Base-by-base conservation (phyloP, 2,329 filamentous ascomycete species). In the Penicillium sp. region DNA sequence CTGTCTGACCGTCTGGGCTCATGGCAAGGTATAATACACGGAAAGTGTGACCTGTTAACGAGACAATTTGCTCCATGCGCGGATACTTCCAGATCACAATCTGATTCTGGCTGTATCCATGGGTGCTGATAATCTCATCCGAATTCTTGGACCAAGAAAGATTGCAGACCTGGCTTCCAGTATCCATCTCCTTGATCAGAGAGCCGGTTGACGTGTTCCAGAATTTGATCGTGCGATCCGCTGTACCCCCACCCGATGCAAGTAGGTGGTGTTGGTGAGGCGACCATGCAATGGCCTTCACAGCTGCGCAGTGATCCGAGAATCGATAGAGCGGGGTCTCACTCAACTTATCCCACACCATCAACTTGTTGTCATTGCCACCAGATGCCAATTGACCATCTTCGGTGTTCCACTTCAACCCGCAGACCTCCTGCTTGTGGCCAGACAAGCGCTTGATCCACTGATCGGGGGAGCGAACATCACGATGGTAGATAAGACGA, bases 31-130 rank as follows among this genome's bases (percentile, higher is more conserved):
- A 99, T 3, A 99, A 82, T 13, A 99, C 95, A 69, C 95, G 89
- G 76, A 96, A 98, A 1, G 95, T 99, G 74, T 99, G 95, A 0
- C 95, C 95, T 0, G 95, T 99, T 46, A 99, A 81, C 65, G 91
- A 96, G 42, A 92, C 93, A 9, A 99, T 92, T 73, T 98, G 95
- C 49, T 92, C 92, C 95, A 99, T 98, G 65, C 89, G 93, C 1
- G 95, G 95, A 71, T 99, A 99, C 72, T 99, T 99, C 95, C 95
- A 99, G 54, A 99, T 92, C 37, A 98, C 93, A 67, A 99, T 97
- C 75, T 98, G 95, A 73, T 99, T 97, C 72, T 99, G 95, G 66
- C 89, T 93, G 78, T 97, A 99, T 7, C 95, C 95, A 71, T 99
- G 95, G 1, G 95, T 99, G 50, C 90, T 93, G 54, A 99, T 93